Percentiles rank a stretch among this genome's conserved stretches.
Evolutionary conservation across 225 moss, liverwort and hornwort genomes (phyloP).

Genomic region (Physcomitrium patens): DNA sequence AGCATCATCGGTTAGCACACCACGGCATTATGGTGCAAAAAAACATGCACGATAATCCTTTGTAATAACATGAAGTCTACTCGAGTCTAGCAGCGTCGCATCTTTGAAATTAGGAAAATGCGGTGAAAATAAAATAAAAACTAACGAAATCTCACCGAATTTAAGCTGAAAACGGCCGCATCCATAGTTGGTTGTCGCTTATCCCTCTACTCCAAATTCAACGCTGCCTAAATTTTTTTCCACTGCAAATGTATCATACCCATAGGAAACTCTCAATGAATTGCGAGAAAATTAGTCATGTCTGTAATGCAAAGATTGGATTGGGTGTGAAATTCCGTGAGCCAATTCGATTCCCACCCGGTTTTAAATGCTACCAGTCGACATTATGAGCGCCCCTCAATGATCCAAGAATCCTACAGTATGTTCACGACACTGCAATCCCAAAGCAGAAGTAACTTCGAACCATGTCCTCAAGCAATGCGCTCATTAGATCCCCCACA

Average conservation of each 20-base stretch:
- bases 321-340: background rate
- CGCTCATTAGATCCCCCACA: too few species aligned
- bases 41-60: too few species aligned
- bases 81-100: too few species aligned
- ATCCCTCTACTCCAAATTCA: background rate
- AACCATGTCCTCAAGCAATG: background rate
- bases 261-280: background rate
- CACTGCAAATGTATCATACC: background rate
- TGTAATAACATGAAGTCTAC: too few species aligned
- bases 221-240: background rate
- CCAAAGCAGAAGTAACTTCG: background rate
- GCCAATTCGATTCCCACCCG: background rate
- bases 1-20: background rate
- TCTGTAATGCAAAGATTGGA: background rate
- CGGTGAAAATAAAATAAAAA: too few species aligned
- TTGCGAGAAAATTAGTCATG: background rate
- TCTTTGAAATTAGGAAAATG: too few species aligned
- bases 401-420: background rate
- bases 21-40: background rate
- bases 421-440: background rate
- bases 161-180: too few species aligned
- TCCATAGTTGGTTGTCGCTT: too few species aligned
- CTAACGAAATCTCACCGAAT: too few species aligned
- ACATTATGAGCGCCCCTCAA: slow-evolving; percentile 21
- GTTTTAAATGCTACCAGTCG: slow-evolving; percentile 1